Percentiles rank a stretch among this genome's conserved stretches.
phyloP scores from a whole-genome alignment of 2,329 filamentous ascomycete species.

The Clarireedia paspali region DNA sequence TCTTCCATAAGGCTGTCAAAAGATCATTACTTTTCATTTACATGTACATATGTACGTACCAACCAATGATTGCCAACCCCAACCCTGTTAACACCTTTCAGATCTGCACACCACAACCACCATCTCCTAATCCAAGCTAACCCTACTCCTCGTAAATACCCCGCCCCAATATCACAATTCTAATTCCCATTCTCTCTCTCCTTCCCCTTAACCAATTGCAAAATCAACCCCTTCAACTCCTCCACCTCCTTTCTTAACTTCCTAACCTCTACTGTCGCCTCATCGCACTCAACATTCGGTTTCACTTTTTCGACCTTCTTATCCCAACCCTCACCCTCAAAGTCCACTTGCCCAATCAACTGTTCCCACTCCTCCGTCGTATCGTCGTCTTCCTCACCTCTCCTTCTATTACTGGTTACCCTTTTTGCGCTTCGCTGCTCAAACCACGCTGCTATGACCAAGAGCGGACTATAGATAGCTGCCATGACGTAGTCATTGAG shows the following conservation, averaged over 20 bases:
- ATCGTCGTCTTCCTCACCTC: conserved; percentile 87
- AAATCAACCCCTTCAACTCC: conserved; percentile 40
- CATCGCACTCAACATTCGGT: conserved; percentile 76
- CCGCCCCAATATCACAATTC: too few species aligned
- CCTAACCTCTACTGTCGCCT: conserved; percentile 61
- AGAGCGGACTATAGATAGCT: conserved; percentile 72
- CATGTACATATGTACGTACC: too few species aligned
- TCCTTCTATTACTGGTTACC: conserved; percentile 65
- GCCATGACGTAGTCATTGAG: conserved; percentile 89
- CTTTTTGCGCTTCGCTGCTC: conserved; percentile 58
- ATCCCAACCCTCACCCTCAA: conserved; percentile 77
- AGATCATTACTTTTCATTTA: too few species aligned
- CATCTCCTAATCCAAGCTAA: too few species aligned
- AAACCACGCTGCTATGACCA: conserved; percentile 68
- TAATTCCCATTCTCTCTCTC: not conserved
- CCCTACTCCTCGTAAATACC: too few species aligned
- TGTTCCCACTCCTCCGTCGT: conserved; percentile 91
- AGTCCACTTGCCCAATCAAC: conserved; percentile 61
- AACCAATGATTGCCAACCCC: too few species aligned
- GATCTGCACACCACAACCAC: too few species aligned
- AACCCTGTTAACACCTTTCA: too few species aligned
- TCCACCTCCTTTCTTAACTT: conserved; percentile 51
- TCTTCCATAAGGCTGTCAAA: too few species aligned
- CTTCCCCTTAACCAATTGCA: conserved; percentile 18
- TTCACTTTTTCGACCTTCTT: conserved; percentile 69